A percentile compares a stretch with the other conserved stretches of the same genome.
Evolutionary conservation across 768 basidiomycete species (phyloP).

Genomic region (Rhodotorula graminis): DNA sequence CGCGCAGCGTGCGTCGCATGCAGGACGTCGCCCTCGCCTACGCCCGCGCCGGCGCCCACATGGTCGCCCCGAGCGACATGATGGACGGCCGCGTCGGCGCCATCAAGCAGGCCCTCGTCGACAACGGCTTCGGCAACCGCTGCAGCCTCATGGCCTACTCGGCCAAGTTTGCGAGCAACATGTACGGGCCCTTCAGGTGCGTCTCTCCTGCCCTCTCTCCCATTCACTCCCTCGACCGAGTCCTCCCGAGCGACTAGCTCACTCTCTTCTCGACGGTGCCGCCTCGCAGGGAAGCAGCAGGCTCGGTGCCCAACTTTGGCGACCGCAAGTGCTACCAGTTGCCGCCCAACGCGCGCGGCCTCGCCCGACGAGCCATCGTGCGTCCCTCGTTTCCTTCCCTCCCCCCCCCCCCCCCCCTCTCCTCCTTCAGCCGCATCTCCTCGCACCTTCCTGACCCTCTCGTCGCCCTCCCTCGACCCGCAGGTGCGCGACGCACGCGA

Average conservation of each 20-base stretch:
- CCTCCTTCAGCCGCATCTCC: no score
- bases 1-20: slow-evolving; percentile 76
- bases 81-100: slow-evolving; percentile 88
- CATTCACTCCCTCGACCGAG: no score
- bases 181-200: slow-evolving; percentile 95
- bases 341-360: slow-evolving; percentile 77
- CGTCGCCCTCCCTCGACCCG: slow-evolving; percentile 11
- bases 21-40: slow-evolving; percentile 88
- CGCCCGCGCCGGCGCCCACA: slow-evolving; percentile 91
- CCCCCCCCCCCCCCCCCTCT: neutral
- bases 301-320: slow-evolving; percentile 89
- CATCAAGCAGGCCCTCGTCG: slow-evolving; percentile 81
- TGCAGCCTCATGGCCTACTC: slow-evolving; percentile 94
- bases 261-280: neutral
- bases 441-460: no score
- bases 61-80: slow-evolving; percentile 99
- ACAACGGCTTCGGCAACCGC: slow-evolving; percentile 75
- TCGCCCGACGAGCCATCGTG: slow-evolving; percentile 89
- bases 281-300: slow-evolving; percentile 84
- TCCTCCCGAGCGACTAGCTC: no score
- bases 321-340: slow-evolving; percentile 98
- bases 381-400: slow-evolving; percentile 26
- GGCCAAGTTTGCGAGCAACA: slow-evolving; percentile 89
- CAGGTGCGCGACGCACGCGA: slow-evolving; percentile 82
- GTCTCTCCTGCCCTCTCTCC: slow-evolving; percentile 33